phyloP scores from a whole-genome alignment of 768 basidiomycete species.

The Peribolospora kevripleyi region DNA sequence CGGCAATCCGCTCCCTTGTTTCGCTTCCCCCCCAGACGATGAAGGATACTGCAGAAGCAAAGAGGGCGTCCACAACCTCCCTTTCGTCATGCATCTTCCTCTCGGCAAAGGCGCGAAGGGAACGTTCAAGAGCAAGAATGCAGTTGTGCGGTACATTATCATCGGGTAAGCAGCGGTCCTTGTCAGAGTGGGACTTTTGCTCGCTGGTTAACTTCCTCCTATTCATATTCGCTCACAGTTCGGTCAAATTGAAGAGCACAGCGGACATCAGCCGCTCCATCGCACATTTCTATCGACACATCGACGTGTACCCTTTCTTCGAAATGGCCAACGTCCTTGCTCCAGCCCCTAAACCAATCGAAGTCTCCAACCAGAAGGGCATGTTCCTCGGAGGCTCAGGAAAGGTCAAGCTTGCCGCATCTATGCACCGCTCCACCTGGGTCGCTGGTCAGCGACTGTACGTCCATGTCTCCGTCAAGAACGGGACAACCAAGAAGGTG shows the following conservation, averaged over 20 bases:
- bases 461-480: slow-evolving; percentile 39
- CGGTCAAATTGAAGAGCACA: slow-evolving; percentile 47
- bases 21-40: slow-evolving; percentile 20
- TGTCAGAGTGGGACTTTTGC: background rate
- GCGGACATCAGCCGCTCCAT: slow-evolving; percentile 39
- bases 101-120: slow-evolving; percentile 36
- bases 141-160: slow-evolving; percentile 54
- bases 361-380: slow-evolving; percentile 30
- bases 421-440: slow-evolving; percentile 49
- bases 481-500: slow-evolving; percentile 38
- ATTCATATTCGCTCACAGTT: slow-evolving; percentile 22
- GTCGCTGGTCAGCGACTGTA: slow-evolving; percentile 56
- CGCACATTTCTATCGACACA: slow-evolving; percentile 68
- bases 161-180: slow-evolving; percentile 34
- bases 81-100: slow-evolving; percentile 48
- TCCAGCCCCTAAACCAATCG: slow-evolving; percentile 35
- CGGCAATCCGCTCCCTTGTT: slow-evolving; percentile 18
- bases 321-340: slow-evolving; percentile 37
- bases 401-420: slow-evolving; percentile 39
- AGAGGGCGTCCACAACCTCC: slow-evolving; percentile 43
- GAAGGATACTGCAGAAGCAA: slow-evolving; percentile 40
- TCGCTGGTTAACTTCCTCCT: background rate
- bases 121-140: slow-evolving; percentile 29
- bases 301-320: slow-evolving; percentile 54
- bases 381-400: slow-evolving; percentile 41